phyloP scores from a whole-genome alignment of 228 moss, liverwort and hornwort genomes.

The Sphagnum fallax region DNA sequence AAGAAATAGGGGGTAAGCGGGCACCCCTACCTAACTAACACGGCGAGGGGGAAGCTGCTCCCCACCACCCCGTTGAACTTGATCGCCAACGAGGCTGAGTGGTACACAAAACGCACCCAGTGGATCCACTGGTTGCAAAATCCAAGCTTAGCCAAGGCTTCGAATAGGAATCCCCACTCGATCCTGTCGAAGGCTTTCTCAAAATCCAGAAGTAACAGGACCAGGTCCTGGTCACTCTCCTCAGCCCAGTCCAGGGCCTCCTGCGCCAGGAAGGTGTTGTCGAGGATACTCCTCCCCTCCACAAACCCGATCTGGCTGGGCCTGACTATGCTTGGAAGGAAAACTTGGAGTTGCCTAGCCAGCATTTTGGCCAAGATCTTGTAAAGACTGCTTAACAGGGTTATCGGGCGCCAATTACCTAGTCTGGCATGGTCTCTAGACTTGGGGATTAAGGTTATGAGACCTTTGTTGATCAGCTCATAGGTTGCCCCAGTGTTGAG shows the following conservation, averaged over 20 bases:
- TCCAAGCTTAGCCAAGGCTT: neutral
- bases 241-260: neutral
- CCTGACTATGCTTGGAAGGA: neutral
- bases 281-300: neutral
- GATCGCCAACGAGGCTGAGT: neutral
- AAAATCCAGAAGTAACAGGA: neutral
- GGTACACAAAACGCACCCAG: neutral
- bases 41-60: neutral
- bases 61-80: neutral
- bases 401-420: neutral
- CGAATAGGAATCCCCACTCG: neutral
- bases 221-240: neutral
- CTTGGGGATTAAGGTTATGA: neutral
- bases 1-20: neutral
- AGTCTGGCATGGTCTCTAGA: neutral
- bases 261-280: neutral
- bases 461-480: no score
- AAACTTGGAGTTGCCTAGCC: neutral
- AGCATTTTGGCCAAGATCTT: slow-evolving; percentile 1
- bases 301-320: neutral
- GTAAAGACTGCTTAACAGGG: neutral
- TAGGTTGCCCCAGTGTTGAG: no score
- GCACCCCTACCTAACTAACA: neutral
- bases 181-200: neutral
- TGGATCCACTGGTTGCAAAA: neutral